Evolutionary conservation across 768 basidiomycete genomes (phyloP).

Genomic region (Flagelloscypha sp.): DNA sequence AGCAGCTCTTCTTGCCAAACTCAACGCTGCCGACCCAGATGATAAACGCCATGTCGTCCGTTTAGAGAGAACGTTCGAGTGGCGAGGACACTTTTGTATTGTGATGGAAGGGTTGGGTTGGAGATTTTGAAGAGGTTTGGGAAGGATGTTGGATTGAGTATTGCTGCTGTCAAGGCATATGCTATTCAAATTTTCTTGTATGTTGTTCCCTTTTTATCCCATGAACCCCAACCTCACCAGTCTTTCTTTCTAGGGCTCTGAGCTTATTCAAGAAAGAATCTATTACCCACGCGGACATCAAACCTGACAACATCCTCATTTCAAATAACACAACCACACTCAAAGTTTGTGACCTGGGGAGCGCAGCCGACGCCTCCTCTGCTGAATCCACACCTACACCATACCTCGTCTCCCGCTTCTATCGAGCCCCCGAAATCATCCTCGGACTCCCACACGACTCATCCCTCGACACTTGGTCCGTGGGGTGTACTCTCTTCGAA

Average conservation of each 20-base stretch:
- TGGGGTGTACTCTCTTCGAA: slow-evolving; percentile 68
- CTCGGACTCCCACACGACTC: slow-evolving; percentile 69
- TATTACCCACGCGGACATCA: slow-evolving; percentile 74
- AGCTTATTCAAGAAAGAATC: slow-evolving; percentile 58
- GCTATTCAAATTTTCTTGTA: too few species aligned
- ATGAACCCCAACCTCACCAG: slow-evolving; percentile 47
- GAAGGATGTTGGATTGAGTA: slow-evolving; percentile 68
- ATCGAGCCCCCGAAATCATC: slow-evolving; percentile 97
- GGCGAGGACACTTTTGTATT: slow-evolving; percentile 91
- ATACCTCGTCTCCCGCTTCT: slow-evolving; percentile 97
- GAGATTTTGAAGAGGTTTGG: slow-evolving; percentile 70
- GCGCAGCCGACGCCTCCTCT: slow-evolving; percentile 88
- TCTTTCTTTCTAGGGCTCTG: slow-evolving; percentile 61
- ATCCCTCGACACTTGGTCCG: slow-evolving; percentile 66
- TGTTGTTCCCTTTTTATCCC: too few species aligned
- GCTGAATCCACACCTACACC: slow-evolving; percentile 96
- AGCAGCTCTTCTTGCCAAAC: slow-evolving; percentile 77
- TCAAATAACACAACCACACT: slow-evolving; percentile 85
- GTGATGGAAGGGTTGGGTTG: slow-evolving; percentile 94
- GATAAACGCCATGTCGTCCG: slow-evolving; percentile 96
- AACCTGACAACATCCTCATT: slow-evolving; percentile 76
- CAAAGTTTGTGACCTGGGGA: slow-evolving; percentile 96
- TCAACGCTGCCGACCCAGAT: slow-evolving; percentile 85
- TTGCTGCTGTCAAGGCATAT: slow-evolving; percentile 68
- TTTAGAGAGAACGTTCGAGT: slow-evolving; percentile 92